Percentiles rank a stretch among this genome's conserved stretches.
phyloP scores from a whole-genome alignment of 2,329 filamentous ascomycete species.

The Hymenotorrendiella dingleyae region DNA sequence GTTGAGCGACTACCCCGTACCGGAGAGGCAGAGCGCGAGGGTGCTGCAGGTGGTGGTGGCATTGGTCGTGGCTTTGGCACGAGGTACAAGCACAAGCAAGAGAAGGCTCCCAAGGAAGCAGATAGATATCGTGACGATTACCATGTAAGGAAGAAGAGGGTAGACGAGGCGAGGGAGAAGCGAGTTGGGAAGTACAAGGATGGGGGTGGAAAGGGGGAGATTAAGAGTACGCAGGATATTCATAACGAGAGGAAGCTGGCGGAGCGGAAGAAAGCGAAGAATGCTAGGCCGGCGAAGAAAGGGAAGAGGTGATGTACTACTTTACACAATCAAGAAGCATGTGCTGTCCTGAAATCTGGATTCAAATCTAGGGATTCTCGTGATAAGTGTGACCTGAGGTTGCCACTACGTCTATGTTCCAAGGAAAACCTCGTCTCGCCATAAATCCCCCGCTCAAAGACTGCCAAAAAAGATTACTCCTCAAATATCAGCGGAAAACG shows the following conservation, averaged over 20 bases:
- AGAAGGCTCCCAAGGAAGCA: slow-evolving; percentile 85
- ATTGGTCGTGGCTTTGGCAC: slow-evolving; percentile 39
- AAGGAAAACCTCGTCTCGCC: too few relatives aligned
- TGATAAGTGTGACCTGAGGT: too few relatives aligned
- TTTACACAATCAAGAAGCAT: too few relatives aligned
- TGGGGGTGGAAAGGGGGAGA: slow-evolving; percentile 66
- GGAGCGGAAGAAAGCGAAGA: slow-evolving; percentile 78
- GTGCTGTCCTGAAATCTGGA: too few relatives aligned
- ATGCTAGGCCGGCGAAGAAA: slow-evolving; percentile 71
- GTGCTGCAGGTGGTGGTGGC: slow-evolving; percentile 27
- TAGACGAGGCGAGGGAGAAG: slow-evolving; percentile 82
- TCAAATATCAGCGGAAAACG: too few relatives aligned
- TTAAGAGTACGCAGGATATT: slow-evolving; percentile 79
- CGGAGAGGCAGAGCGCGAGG: slow-evolving; percentile 67
- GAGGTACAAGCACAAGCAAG: slow-evolving; percentile 79
- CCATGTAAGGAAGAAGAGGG: slow-evolving; percentile 81
- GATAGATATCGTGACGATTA: slow-evolving; percentile 92
- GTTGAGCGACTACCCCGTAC: slow-evolving; percentile 72
- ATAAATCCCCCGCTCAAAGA: too few relatives aligned
- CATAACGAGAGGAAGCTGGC: slow-evolving; percentile 72
- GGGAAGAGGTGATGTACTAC: slow-evolving; percentile 25
- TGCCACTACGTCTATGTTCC: too few relatives aligned
- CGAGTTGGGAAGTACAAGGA: slow-evolving; percentile 68
- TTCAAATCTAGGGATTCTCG: too few relatives aligned
- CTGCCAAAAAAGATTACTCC: too few relatives aligned